These are phyloP conservation scores for Hanseniaspora guilliermondii DNA, from an alignment of 805 yeast species.

Conservation along the genomic window DNA sequence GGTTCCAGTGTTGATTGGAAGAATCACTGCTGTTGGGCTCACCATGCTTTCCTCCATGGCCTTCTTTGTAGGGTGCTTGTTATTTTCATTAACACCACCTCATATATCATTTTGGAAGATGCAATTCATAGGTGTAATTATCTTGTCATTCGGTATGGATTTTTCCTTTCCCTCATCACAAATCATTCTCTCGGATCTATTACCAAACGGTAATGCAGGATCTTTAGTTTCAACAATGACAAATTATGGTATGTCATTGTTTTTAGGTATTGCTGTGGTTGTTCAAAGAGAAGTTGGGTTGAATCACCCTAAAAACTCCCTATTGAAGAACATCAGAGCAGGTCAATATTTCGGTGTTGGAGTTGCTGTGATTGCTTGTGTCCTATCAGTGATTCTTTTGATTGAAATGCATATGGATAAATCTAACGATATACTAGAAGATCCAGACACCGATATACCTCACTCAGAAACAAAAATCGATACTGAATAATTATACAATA, in stretches of 20 bases:
- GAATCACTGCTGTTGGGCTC: conserved; percentile 38
- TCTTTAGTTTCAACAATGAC: conserved; percentile 58
- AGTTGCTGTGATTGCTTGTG: conserved; percentile 28
- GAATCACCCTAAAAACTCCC: conserved; percentile 16
- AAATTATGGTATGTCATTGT: conserved; percentile 60
- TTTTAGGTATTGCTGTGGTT: conserved; percentile 59
- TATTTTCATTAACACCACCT: conserved; percentile 25
- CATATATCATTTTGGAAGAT: conserved; percentile 37
- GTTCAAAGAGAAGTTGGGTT: conserved; percentile 36
- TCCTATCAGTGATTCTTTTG: not conserved
- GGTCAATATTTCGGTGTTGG: conserved; percentile 55
- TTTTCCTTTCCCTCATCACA: conserved; percentile 66
- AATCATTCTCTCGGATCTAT: conserved; percentile 42
- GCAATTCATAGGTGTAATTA: conserved; percentile 42
- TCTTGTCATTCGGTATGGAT: conserved; percentile 66
- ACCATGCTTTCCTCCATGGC: conserved; percentile 40
- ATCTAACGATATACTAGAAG: not conserved
- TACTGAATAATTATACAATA: not conserved
- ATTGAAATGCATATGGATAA: not conserved
- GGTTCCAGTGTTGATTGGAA: conserved; percentile 38
- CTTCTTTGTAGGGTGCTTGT: conserved; percentile 42
- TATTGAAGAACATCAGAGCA: conserved; percentile 39
- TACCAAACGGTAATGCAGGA: conserved; percentile 61
- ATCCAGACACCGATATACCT: not conserved
- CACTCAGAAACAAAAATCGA: not conserved